A percentile compares a stretch with the other conserved stretches of the same genome.
Evolutionary conservation across 495 filamentous ascomycete species (phyloP).

Genomic region (Tirmania nivea): DNA sequence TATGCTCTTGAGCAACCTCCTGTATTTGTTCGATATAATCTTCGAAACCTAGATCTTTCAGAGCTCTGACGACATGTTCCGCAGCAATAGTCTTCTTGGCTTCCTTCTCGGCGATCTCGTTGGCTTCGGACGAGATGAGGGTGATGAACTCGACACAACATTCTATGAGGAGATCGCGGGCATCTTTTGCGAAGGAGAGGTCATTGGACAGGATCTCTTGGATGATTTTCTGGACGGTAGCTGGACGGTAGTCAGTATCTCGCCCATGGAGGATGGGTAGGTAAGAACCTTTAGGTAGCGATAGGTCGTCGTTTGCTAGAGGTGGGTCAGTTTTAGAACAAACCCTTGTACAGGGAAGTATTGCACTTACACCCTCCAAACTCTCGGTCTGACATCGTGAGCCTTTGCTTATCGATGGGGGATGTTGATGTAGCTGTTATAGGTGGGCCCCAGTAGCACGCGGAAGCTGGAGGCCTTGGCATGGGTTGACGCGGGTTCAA

Average conservation of each 20-base stretch:
- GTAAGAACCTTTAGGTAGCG: slow-evolving; percentile 67
- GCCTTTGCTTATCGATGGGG: too few species aligned
- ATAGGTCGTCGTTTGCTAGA: slow-evolving; percentile 64
- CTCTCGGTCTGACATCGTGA: too few species aligned
- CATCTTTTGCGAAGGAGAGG: slow-evolving; percentile 73
- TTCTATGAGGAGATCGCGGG: slow-evolving; percentile 85
- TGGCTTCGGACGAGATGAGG: slow-evolving; percentile 86
- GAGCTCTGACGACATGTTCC: slow-evolving; percentile 84
- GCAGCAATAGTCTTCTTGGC: slow-evolving; percentile 96
- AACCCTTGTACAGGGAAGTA: too few species aligned
- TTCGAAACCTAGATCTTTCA: slow-evolving; percentile 71
- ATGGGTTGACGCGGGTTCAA: too few species aligned
- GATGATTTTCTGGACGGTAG: slow-evolving; percentile 95
- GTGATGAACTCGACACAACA: slow-evolving; percentile 99
- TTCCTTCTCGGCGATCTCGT: slow-evolving; percentile 94
- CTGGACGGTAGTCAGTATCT: slow-evolving; percentile 24
- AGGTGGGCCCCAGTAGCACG: too few species aligned
- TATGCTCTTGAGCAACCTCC: slow-evolving; percentile 74
- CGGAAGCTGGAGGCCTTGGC: too few species aligned
- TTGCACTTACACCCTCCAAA: too few species aligned
- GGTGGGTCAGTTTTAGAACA: too few species aligned
- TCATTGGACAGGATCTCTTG: slow-evolving; percentile 67
- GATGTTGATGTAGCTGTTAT: too few species aligned
- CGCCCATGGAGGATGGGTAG: neutral
- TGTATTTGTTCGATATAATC: slow-evolving; percentile 76